Conservation (phyloP, 352 stramenopile genomes). For the Globisporangium paroecandrum region DNA sequence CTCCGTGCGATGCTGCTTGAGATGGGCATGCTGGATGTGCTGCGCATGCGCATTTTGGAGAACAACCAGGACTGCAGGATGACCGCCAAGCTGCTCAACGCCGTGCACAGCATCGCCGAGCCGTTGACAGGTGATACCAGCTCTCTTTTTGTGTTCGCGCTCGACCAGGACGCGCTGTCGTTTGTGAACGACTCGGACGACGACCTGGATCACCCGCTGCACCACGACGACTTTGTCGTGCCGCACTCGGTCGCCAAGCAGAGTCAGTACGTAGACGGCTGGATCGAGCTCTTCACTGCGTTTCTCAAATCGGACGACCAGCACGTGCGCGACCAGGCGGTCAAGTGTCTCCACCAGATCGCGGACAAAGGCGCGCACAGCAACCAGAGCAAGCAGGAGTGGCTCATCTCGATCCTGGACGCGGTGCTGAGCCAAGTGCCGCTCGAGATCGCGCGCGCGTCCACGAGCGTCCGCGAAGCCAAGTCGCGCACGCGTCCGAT, state of each 20-base stretch:
- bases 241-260: slow-evolving; percentile 32
- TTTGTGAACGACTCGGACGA: slow-evolving; percentile 46
- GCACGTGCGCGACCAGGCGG: slow-evolving; percentile 44
- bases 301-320: slow-evolving; percentile 52
- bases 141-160: slow-evolving; percentile 21
- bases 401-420: slow-evolving; percentile 70
- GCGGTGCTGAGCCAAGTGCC: slow-evolving; percentile 58
- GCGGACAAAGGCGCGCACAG: slow-evolving; percentile 36
- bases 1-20: slow-evolving; percentile 36
- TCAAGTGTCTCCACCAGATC: slow-evolving; percentile 58
- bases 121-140: slow-evolving; percentile 1
- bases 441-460: slow-evolving; percentile 33
- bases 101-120: slow-evolving; percentile 46
- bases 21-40: slow-evolving; percentile 35
- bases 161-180: slow-evolving; percentile 59
- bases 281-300: slow-evolving; percentile 76
- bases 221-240: slow-evolving; percentile 58
- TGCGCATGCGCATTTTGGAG: slow-evolving; percentile 38
- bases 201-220: slow-evolving; percentile 35
- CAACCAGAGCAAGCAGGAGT: slow-evolving; percentile 67
- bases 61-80: slow-evolving; percentile 34
- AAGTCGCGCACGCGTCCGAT: slow-evolving; percentile 57
- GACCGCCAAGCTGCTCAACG: slow-evolving; percentile 45
- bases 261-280: slow-evolving; percentile 62
- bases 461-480: slow-evolving; percentile 59